A percentile compares a stretch with the other conserved stretches of the same genome.
Evolutionary conservation across 225 moss, liverwort and hornwort genomes (phyloP).

Genomic region (Physcomitrellopsis africana): DNA sequence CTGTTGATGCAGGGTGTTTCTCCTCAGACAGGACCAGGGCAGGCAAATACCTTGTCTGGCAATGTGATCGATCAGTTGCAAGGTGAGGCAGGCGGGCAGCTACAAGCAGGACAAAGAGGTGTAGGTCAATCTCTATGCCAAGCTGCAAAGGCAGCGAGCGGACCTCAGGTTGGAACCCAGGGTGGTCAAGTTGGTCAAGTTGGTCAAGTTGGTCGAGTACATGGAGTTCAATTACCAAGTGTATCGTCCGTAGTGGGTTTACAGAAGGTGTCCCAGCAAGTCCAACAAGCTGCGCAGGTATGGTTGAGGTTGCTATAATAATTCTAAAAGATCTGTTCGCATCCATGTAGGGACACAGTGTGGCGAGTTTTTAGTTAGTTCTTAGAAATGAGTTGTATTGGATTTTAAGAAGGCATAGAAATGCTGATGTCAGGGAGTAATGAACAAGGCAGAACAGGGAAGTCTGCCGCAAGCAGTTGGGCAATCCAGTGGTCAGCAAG

Average conservation of each 20-base stretch:
- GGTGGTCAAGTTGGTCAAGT: conserved; percentile 32
- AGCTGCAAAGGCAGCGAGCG: conserved; percentile 33
- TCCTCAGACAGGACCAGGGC: conserved; percentile 23
- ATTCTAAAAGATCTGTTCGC: background rate
- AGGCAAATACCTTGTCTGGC: conserved; percentile 10
- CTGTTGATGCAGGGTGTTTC: conserved; percentile 38
- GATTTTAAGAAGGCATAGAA: conserved; percentile 8
- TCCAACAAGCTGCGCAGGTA: conserved; percentile 39
- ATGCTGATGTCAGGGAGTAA: conserved; percentile 38
- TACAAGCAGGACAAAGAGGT: conserved; percentile 33
- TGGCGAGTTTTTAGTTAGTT: background rate
- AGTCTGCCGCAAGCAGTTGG: conserved; percentile 21
- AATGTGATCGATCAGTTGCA: conserved; percentile 28
- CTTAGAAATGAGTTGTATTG: background rate
- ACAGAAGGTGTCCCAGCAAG: conserved; percentile 39
- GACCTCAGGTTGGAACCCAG: conserved; percentile 29
- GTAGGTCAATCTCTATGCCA: conserved; percentile 25
- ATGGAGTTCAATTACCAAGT: conserved; percentile 27
- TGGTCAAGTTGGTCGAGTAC: conserved; percentile 31
- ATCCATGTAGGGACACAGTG: background rate
- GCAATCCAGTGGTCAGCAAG: conserved; percentile 24
- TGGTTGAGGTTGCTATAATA: conserved; percentile 5
- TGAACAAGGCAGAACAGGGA: conserved; percentile 38
- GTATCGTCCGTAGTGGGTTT: conserved; percentile 23
- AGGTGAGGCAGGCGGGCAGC: conserved; percentile 29